phyloP scores from a whole-genome alignment of 140 eudicot genomes.

The Erigeron philadelphicus region DNA sequence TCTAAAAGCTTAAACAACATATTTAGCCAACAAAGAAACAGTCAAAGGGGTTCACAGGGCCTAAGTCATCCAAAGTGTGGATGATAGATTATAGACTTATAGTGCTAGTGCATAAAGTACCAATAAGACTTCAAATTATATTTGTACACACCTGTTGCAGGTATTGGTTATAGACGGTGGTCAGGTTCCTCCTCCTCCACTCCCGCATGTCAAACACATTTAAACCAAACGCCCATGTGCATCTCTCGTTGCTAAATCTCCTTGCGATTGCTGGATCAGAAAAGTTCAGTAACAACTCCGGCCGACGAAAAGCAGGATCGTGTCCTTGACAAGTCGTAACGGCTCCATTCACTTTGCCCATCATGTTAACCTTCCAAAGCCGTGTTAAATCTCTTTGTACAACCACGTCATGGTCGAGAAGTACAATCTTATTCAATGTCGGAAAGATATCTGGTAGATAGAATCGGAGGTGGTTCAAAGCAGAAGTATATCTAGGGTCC shows the following conservation, averaged over 20 bases:
- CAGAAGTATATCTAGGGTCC: conserved; percentile 71
- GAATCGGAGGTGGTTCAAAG: conserved; percentile 77
- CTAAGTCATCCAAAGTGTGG: too few relatives aligned
- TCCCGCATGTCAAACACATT: conserved; percentile 70
- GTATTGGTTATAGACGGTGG: conserved; percentile 53
- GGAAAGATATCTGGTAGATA: conserved; percentile 83
- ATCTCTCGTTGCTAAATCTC: conserved; percentile 42
- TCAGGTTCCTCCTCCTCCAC: conserved; percentile 64
- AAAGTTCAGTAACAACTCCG: conserved; percentile 61
- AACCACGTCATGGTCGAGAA: conserved; percentile 96
- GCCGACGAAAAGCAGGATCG: conserved; percentile 55
- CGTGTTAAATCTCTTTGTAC: conserved; percentile 67
- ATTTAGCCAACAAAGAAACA: too few relatives aligned
- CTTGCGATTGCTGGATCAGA: conserved; percentile 59
- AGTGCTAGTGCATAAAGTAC: not conserved
- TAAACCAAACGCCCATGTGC: conserved; percentile 92
- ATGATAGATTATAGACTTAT: too few relatives aligned
- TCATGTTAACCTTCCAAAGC: conserved; percentile 64
- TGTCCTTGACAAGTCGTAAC: conserved; percentile 70
- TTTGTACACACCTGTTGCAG: conserved; percentile 48
- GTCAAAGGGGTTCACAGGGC: too few relatives aligned
- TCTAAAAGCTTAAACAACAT: too few relatives aligned
- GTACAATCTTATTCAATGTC: conserved; percentile 53
- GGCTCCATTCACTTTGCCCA: conserved; percentile 86
- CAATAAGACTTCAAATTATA: not conserved